Evolutionary conservation across 352 stramenopile genomes (phyloP).

Genomic region (Phytophthora brassicae): DNA sequence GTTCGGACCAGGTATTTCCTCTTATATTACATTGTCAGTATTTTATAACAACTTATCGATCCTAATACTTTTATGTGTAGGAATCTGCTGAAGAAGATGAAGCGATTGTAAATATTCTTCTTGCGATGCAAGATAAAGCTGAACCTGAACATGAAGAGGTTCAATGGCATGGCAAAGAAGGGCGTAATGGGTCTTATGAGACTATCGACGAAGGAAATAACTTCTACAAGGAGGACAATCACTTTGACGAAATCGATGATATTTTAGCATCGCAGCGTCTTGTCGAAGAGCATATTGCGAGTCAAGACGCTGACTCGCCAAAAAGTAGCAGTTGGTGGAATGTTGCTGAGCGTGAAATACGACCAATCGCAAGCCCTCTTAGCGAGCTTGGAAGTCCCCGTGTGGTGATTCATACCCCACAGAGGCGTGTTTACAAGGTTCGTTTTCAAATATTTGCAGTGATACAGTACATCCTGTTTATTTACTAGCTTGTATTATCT

Average conservation of each 20-base stretch:
- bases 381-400: conserved; percentile 57
- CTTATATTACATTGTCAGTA: background rate
- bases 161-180: conserved; percentile 27
- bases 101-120: conserved; percentile 48
- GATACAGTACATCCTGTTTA: background rate
- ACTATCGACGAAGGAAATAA: conserved; percentile 29
- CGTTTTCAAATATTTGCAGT: background rate
- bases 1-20: conserved; percentile 20
- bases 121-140: conserved; percentile 48
- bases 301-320: conserved; percentile 5
- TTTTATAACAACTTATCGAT: background rate
- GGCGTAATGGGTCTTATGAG: conserved; percentile 20
- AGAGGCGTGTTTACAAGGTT: conserved; percentile 32
- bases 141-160: background rate
- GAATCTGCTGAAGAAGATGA: conserved; percentile 42
- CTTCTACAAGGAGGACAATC: conserved; percentile 17
- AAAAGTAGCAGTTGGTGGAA: conserved; percentile 53
- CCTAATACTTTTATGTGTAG: conserved; percentile 12
- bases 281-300: conserved; percentile 20
- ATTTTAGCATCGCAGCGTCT: conserved; percentile 67
- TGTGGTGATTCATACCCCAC: conserved; percentile 24
- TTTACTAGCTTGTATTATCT: conserved; percentile 10
- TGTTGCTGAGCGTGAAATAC: conserved; percentile 36
- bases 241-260: conserved; percentile 55
- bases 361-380: conserved; percentile 36